phyloP scores from a whole-genome alignment of 305 asterid genomes.

The Fraxinus baroniana region DNA sequence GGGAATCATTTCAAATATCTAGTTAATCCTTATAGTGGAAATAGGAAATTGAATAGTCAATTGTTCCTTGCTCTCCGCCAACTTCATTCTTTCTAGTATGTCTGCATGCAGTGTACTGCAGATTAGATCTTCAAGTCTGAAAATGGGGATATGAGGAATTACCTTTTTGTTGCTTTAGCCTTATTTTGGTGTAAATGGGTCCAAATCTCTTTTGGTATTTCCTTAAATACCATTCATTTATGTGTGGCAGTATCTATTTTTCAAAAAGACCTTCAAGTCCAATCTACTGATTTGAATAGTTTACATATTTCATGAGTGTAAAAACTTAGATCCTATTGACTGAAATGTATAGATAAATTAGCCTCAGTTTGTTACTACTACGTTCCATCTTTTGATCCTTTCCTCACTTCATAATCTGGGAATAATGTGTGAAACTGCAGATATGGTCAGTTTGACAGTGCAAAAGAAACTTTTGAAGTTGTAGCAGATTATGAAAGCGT shows the following conservation, averaged over 20 bases:
- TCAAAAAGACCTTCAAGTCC: background rate
- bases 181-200: background rate
- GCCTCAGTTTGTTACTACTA: background rate
- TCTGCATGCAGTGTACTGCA: background rate
- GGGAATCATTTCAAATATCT: background rate
- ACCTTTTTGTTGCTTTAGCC: background rate
- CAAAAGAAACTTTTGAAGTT: slow-evolving; percentile 97
- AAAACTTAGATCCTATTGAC: slow-evolving; percentile 9
- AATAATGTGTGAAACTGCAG: slow-evolving; percentile 48
- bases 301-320: background rate
- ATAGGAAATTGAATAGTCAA: background rate
- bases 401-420: slow-evolving; percentile 21
- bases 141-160: background rate
- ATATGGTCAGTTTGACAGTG: slow-evolving; percentile 96
- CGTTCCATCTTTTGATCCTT: background rate
- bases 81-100: background rate
- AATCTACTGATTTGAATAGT: background rate
- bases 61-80: background rate
- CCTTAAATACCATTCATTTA: background rate
- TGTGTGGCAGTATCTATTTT: background rate
- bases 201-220: background rate
- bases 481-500: slow-evolving; percentile 91
- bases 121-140: background rate
- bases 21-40: background rate
- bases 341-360: slow-evolving; percentile 2